Conservation (phyloP, 2,329 filamentous ascomycete species). For the Grosmannia huntii region DNA sequence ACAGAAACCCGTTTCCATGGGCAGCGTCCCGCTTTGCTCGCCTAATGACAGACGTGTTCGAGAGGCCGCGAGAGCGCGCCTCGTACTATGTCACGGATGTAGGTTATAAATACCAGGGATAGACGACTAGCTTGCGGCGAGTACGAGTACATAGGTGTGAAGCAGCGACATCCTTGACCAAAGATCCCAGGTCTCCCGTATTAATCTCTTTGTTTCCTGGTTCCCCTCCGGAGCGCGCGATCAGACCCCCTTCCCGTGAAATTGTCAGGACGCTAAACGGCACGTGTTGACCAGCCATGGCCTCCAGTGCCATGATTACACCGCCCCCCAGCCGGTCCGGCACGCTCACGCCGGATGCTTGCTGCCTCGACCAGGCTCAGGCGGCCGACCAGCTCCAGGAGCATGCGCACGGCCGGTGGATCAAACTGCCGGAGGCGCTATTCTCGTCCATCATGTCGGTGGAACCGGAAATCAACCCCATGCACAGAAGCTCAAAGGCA, state of each 20-base stretch:
- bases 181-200: background rate
- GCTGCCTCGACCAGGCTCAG: background rate
- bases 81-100: too few species aligned
- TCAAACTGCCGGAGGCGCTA: background rate
- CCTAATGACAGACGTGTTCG: too few species aligned
- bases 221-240: background rate
- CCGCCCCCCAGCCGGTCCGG: background rate
- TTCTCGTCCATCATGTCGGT: constrained; percentile 1
- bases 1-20: background rate
- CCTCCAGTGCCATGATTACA: background rate
- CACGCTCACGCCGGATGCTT: background rate
- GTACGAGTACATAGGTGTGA: too few species aligned
- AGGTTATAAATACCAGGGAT: too few species aligned
- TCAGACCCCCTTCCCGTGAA: background rate
- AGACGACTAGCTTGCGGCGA: too few species aligned
- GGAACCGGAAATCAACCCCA: background rate
- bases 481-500: background rate
- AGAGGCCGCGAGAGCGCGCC: too few species aligned
- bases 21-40: background rate
- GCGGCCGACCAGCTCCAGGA: background rate
- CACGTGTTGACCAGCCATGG: background rate
- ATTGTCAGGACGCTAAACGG: background rate
- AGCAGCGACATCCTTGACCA: too few species aligned
- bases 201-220: background rate
- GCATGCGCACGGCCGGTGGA: background rate